Evolutionary conservation across 208 protist genomes (phyloP), one percentile per base, ranked within the genome.

Genomic region (Acanthamoeba comandoni): DNA sequence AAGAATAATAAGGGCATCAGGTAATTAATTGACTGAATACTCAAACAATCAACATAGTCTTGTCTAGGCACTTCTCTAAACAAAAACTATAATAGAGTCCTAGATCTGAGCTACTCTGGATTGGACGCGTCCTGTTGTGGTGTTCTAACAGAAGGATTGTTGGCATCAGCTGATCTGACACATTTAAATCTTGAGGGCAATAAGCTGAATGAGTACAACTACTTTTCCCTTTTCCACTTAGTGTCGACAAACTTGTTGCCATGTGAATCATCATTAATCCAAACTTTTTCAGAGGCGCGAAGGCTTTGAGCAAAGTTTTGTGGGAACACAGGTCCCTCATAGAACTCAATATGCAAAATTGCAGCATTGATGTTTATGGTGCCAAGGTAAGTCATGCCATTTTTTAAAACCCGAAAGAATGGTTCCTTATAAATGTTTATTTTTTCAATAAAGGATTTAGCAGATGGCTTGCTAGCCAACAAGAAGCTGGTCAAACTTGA

Each of bases 381-480:
- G 77, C 53, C 57, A 86, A 86, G n/a, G n/a, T n/a, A n/a, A n/a
- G n/a, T n/a, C n/a, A n/a, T n/a, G n/a, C n/a, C n/a, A n/a, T n/a
- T n/a, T n/a, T n/a, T n/a, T n/a, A n/a, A n/a, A n/a, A n/a, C n/a
- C n/a, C n/a, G n/a, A n/a, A n/a, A n/a, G n/a, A n/a, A n/a, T n/a
- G n/a, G n/a, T n/a, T n/a, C n/a, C n/a, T n/a, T n/a, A n/a, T n/a
- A n/a, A n/a, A n/a, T n/a, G n/a, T n/a, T n/a, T n/a, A n/a, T n/a
- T n/a, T n/a, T n/a, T n/a, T n/a, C n/a, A n/a, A n/a, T n/a, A n/a
- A n/a, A n/a, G 77, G 77, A 86, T 51, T 39, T 86, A 9, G 77
- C 77, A 19, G 77, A 86, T 26, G 77, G 77, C 26, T 57, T 86
- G 11, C 57, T 86, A 57, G 77, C 77, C 55, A 86, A 86, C 77